Evolutionary conservation across 768 basidiomycete species (phyloP), one percentile per base, ranked within the genome.

Genomic region (Leccinum variicolor): DNA sequence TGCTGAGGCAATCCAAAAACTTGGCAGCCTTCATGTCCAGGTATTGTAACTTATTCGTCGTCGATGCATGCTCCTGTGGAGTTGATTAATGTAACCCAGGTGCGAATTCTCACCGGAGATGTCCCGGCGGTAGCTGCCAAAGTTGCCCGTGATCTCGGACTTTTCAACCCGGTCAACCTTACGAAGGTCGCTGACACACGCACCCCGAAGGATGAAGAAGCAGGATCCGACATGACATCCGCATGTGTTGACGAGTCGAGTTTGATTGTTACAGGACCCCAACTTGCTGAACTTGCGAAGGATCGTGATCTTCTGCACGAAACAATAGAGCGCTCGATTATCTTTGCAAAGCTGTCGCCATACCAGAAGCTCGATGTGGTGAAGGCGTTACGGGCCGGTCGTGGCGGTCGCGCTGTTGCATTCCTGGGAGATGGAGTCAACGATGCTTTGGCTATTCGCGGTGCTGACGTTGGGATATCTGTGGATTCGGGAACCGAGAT

Each of bases 101-200:
- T 70, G 11, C 72, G 71, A 49, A 75, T 74, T 58, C 73, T 74
- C 34, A 74, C 73, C 2, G 74, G 73, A 33, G 73, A 74, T 49
- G 65, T 56, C 25, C 68, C 74, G 19, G 68, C 73, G 3, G 71
- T 75, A 4, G 73, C 73, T 39, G 72, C 72, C 52, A 75, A 74
- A 58, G 74, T 74, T 36, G 74, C 73, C 11, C 74, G 72, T 36
- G 73, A 74, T 45, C 68, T 74, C 45, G 73, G 73, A 11, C 63
- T 74, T 52, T 67, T 75, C 50, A 55, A 58, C 31, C 19, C 62
- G 28, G 4, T 61, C 53, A 70, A 70, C 45, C 53, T 64, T 26
- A 53, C 60, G 10, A 53, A 59, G 28, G 26, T 19, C 2, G 17
- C 51, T 4, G 43, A 48, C 19, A 23, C n/a, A 33, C 52, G 49